A percentile compares a stretch with the other conserved stretches of the same genome.
phyloP scores from a whole-genome alignment of 345 rosid species.

The Euclidium syriacum region DNA sequence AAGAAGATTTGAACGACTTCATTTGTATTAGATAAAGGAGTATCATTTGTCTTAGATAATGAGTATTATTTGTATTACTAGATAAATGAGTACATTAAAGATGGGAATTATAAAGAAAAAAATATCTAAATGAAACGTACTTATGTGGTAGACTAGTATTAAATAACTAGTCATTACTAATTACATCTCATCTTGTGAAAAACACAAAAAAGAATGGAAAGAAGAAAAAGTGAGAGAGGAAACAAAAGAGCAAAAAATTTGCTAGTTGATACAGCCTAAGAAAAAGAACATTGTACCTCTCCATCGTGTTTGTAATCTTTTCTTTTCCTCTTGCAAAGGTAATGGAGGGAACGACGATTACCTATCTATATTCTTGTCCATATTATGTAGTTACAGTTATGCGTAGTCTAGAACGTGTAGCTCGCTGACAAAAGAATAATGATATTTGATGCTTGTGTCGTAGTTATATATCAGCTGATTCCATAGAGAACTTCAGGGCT shows the following conservation, averaged over 20 bases:
- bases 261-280: conserved; percentile 18
- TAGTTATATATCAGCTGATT: conserved; percentile 20
- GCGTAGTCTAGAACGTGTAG: conserved; percentile 9
- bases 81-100: too few species aligned
- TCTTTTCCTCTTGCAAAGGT: conserved; percentile 2
- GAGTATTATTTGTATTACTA: too few species aligned
- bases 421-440: conserved; percentile 19
- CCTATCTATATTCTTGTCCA: conserved; percentile 11
- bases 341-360: conserved; percentile 2
- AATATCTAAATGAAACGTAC: neutral
- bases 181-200: conserved; percentile 4
- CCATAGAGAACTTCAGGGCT: conserved; percentile 25
- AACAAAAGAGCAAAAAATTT: neutral
- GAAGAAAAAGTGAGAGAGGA: neutral
- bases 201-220: neutral
- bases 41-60: too few species aligned
- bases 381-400: conserved; percentile 23
- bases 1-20: too few species aligned
- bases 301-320: neutral
- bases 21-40: too few species aligned
- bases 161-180: neutral
- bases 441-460: conserved; percentile 1
- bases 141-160: neutral
- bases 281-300: neutral
- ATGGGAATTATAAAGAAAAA: too few species aligned